phyloP scores from a whole-genome alignment of 2,329 filamentous ascomycete genomes.

The Endoconidiophora polonica region DNA sequence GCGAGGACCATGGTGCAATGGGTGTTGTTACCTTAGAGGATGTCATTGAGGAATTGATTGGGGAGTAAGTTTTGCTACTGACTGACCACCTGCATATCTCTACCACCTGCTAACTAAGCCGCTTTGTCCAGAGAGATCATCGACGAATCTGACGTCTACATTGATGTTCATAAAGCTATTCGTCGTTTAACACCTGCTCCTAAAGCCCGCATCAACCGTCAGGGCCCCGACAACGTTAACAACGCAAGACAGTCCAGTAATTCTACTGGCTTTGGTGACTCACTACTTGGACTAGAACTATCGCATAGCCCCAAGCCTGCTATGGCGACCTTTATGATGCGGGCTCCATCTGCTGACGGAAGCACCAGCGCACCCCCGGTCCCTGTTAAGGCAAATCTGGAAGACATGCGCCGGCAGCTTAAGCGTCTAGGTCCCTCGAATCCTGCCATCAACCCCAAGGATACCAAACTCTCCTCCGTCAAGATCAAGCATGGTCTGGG shows the following conservation, averaged over 20 bases:
- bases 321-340: constrained; percentile 41
- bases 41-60: constrained; percentile 95
- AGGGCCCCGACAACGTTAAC: constrained; percentile 19
- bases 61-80: constrained; percentile 50
- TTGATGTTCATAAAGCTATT: constrained; percentile 97
- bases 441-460: constrained; percentile 45
- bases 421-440: constrained; percentile 52
- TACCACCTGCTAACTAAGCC: constrained; percentile 15
- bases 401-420: constrained; percentile 46
- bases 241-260: constrained; percentile 11
- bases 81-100: no score
- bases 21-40: constrained; percentile 94
- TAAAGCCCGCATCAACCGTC: constrained; percentile 42
- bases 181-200: constrained; percentile 74
- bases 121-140: constrained; percentile 63
- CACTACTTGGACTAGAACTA: background rate
- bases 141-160: constrained; percentile 94
- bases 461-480: constrained; percentile 44
- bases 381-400: constrained; percentile 41
- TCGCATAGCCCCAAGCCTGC: constrained; percentile 21
- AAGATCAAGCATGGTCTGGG: constrained; percentile 42
- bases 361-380: constrained; percentile 30
- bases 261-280: constrained; percentile 16
- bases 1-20: constrained; percentile 77
- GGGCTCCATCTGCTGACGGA: constrained; percentile 37